These are phyloP conservation scores for Eimeria necatrix DNA, from an alignment of 169 alveolate species.

Conservation along the genomic window DNA sequence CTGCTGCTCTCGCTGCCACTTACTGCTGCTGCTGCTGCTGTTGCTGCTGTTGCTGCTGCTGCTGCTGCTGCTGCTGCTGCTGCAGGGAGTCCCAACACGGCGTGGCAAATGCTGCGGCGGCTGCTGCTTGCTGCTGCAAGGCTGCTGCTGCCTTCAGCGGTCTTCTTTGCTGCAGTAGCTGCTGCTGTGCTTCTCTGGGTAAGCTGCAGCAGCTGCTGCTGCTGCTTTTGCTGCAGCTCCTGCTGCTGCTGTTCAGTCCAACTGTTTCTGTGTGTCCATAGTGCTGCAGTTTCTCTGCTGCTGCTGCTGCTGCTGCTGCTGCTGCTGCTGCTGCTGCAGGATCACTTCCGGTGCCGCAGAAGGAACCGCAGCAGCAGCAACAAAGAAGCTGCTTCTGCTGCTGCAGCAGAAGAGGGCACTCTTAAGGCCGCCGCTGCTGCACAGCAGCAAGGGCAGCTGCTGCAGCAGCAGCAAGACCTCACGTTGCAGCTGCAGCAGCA, in stretches of 20 bases:
- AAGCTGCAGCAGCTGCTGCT: background rate
- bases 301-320: background rate
- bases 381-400: background rate
- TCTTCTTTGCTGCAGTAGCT: background rate
- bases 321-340: background rate
- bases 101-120: background rate
- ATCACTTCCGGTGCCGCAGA: background rate
- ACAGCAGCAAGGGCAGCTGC: background rate
- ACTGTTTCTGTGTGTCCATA: background rate
- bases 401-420: background rate
- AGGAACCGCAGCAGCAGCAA: background rate
- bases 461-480: background rate
- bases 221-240: background rate
- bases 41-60: background rate
- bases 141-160: background rate
- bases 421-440: background rate
- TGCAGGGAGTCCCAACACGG: background rate
- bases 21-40: background rate
- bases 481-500: background rate
- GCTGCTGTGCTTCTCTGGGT: background rate
- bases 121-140: constrained; percentile 9
- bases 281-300: background rate
- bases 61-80: background rate
- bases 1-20: too few species aligned
- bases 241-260: background rate